Conservation (phyloP, 768 basidiomycete genomes). For the Crepidotus variabilis region DNA sequence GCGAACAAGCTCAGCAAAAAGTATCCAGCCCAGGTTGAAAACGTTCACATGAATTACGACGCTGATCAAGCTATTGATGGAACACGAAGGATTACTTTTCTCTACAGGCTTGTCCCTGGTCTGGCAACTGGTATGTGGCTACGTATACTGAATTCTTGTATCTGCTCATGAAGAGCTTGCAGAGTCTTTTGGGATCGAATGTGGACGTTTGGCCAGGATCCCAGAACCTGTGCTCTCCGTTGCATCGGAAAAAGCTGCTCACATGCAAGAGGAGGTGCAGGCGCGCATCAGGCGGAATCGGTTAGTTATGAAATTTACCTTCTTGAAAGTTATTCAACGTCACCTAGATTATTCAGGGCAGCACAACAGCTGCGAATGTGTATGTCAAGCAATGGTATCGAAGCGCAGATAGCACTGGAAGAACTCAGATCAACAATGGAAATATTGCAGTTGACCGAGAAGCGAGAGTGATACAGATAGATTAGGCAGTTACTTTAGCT, state of each 20-base stretch:
- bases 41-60: conserved; percentile 85
- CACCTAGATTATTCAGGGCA: conserved; percentile 19
- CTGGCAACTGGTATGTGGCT: conserved; percentile 50
- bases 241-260: conserved; percentile 53
- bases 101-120: conserved; percentile 73
- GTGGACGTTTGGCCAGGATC: conserved; percentile 82
- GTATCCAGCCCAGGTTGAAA: conserved; percentile 61
- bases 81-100: conserved; percentile 76
- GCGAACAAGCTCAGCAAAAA: conserved; percentile 62
- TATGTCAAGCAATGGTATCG: conserved; percentile 13
- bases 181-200: conserved; percentile 92
- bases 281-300: conserved; percentile 45
- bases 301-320: conserved; percentile 26
- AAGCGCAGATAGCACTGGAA: conserved; percentile 18
- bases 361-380: conserved; percentile 24
- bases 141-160: not conserved
- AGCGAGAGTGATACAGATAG: conserved; percentile 10
- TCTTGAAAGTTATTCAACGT: not conserved
- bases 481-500: conserved; percentile 33
- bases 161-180: not conserved
- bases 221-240: conserved; percentile 63
- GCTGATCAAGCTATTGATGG: conserved; percentile 70
- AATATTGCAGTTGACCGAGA: conserved; percentile 15
- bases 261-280: conserved; percentile 52
- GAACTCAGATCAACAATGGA: conserved; percentile 23